Conservation (phyloP, 2,329 filamentous ascomycete genomes). For the Rutstroemia sydowiana region DNA sequence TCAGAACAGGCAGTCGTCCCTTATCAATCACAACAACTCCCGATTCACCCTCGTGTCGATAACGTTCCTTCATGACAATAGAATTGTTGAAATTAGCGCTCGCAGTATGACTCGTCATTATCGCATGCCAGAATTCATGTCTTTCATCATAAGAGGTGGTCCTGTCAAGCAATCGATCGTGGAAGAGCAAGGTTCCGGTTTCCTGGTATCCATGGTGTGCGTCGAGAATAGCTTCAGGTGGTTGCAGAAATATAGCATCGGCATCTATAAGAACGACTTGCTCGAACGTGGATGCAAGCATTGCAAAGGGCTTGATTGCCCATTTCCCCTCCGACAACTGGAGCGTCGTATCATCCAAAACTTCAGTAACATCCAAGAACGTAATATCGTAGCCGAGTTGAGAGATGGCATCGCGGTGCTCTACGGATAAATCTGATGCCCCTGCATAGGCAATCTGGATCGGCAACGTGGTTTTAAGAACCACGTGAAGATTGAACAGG, state of each 20-base stretch:
- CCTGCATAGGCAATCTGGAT: constrained; percentile 1
- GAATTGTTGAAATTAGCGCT: constrained; percentile 4
- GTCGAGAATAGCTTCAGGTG: constrained; percentile 30
- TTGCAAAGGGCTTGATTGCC: constrained; percentile 38
- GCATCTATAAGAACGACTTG: constrained; percentile 35
- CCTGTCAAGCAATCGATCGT: constrained; percentile 31
- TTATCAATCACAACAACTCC: constrained; percentile 34
- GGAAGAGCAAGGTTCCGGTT: constrained; percentile 34
- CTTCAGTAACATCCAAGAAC: constrained; percentile 5
- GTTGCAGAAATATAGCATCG: constrained; percentile 35
- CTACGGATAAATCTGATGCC: neutral
- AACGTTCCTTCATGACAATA: constrained; percentile 1
- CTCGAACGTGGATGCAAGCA: constrained; percentile 32
- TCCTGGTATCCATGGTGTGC: constrained; percentile 28
- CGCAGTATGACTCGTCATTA: constrained; percentile 32
- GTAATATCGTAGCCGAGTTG: neutral
- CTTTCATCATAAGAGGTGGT: constrained; percentile 29
- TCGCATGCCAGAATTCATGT: constrained; percentile 34
- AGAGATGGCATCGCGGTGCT: neutral
- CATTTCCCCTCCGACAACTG: constrained; percentile 19
- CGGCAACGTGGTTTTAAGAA: neutral
- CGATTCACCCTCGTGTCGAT: constrained; percentile 7
- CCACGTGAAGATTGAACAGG: neutral
- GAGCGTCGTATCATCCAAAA: constrained; percentile 4
- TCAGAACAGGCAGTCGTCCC: constrained; percentile 31